A percentile compares a stretch with the other conserved stretches of the same genome.
Conservation (phyloP, 2,329 filamentous ascomycete species). For the Trichoderma endophyticum region DNA sequence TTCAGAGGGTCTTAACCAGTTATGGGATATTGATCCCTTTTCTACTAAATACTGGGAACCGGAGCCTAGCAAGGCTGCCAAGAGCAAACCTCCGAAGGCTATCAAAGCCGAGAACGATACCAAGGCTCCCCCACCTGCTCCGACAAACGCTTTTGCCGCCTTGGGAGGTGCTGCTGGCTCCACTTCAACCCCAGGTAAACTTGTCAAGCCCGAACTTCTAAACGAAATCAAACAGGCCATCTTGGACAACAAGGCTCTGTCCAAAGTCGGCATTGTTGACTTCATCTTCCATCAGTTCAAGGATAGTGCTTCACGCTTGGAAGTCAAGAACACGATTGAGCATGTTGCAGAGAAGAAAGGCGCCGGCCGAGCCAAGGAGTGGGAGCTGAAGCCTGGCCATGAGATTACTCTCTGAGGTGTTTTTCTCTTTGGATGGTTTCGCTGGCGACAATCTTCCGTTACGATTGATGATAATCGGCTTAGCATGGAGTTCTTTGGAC, state of each 20-base stretch:
- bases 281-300: slow-evolving; percentile 40
- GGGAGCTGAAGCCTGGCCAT: slow-evolving; percentile 40
- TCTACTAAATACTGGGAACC: slow-evolving; percentile 74
- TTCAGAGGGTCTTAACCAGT: slow-evolving; percentile 48
- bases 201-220: slow-evolving; percentile 40
- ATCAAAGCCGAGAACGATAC: slow-evolving; percentile 18
- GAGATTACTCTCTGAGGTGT: slow-evolving; percentile 31
- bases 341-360: slow-evolving; percentile 41
- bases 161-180: slow-evolving; percentile 24
- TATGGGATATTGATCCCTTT: slow-evolving; percentile 72
- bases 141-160: slow-evolving; percentile 38
- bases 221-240: slow-evolving; percentile 43
- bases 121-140: slow-evolving; percentile 35
- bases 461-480: slow-evolving; percentile 19
- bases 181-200: slow-evolving; percentile 26
- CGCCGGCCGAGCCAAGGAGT: slow-evolving; percentile 36
- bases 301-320: slow-evolving; percentile 35
- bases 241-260: slow-evolving; percentile 38
- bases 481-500: slow-evolving; percentile 18
- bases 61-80: slow-evolving; percentile 29
- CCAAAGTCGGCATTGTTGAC: slow-evolving; percentile 42
- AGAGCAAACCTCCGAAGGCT: slow-evolving; percentile 8
- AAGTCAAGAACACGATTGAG: slow-evolving; percentile 44
- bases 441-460: not conserved
- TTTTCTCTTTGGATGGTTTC: not conserved